Evolutionary conservation across 331 rosid genomes (phyloP), one percentile per base, ranked within the genome.

Genomic region (Spiraea crenata): DNA sequence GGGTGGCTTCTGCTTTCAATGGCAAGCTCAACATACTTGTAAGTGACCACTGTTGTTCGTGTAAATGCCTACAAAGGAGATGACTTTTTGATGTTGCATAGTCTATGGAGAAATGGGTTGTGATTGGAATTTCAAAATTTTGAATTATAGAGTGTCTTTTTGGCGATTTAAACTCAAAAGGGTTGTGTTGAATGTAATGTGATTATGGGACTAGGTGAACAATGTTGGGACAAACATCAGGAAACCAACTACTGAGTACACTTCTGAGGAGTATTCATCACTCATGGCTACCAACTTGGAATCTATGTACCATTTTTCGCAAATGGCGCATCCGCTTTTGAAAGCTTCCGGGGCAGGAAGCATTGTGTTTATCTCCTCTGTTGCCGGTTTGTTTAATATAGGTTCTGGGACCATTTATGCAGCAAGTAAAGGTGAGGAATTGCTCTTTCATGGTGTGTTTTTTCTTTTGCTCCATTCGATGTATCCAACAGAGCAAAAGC

Each of bases 141-240:
- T 10, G 48, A 40, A 61, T 8, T n/a, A 4, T 39, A 4, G 48
- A 47, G 6, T 5, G 17, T 62, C 15, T 47, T 69, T 47, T 20
- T 11, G 17, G 19, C 13, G 20, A 1, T 4, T 2, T 7, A 38
- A 7, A 48, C 44, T 57, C 66, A 20, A 77, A 20, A 39, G 39
- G 12, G 58, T 74, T 58, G n/a, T 35, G 52, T 57, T 57, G n/a
- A 19, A 8, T 49, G 38, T 31, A 5, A 9, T 51, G 38, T 31
- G 7, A 9, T 51, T 73, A 50, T 82, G 81, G 71, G 19, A 69
- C 58, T 77, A 91, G 99, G 89, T 89, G 52, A 95, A 88, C 81
- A 95, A 87, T 71, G 97, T 80, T n/a, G 99, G 96, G 77, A 87
- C 93, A 52, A 95, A 87, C 82, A 58, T 82, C 60, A 87, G 95